Percentiles rank a stretch among this genome's conserved stretches.
Conservation (phyloP, 2,329 filamentous ascomycete genomes). For the Phyllosticta paracitricarpa region DNA sequence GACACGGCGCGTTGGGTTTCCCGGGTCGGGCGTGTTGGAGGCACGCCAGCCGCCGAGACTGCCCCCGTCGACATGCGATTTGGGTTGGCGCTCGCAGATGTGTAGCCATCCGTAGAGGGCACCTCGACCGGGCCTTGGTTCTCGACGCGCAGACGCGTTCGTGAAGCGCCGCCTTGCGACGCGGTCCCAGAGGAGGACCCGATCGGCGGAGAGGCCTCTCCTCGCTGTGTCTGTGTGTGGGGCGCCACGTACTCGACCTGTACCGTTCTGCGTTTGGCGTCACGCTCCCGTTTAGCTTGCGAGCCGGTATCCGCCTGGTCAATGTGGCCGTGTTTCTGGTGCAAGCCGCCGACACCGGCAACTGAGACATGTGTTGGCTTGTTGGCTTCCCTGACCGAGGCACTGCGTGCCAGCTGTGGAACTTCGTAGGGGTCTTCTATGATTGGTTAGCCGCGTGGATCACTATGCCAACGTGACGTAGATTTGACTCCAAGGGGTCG, state of each 20-base stretch:
- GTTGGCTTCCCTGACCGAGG: constrained; percentile 79
- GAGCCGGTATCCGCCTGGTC: constrained; percentile 55
- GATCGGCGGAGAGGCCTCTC: constrained; percentile 31
- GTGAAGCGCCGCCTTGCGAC: constrained; percentile 28
- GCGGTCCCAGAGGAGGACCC: constrained; percentile 20
- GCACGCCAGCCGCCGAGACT: constrained; percentile 22
- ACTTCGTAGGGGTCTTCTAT: constrained; percentile 46
- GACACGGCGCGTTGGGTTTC: constrained; percentile 43
- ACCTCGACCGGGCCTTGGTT: constrained; percentile 43
- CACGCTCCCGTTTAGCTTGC: constrained; percentile 58
- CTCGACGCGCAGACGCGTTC: constrained; percentile 46
- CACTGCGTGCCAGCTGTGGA: constrained; percentile 65
- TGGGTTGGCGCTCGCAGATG: constrained; percentile 13
- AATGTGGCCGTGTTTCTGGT: constrained; percentile 64
- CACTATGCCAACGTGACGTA: background rate
- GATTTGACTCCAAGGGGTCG: background rate
- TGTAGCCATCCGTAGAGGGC: constrained; percentile 28
- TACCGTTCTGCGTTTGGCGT: constrained; percentile 86
- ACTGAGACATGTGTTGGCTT: constrained; percentile 47
- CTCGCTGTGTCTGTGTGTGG: constrained; percentile 72
- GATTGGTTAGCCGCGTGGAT: constrained; percentile 12
- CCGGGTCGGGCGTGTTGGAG: constrained; percentile 22
- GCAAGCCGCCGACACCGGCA: constrained; percentile 48
- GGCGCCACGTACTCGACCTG: constrained; percentile 97
- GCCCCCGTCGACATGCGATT: constrained; percentile 16